These are phyloP conservation scores for Gnetum montanum DNA, from an alignment of 75 land plant species.

Conservation along the genomic window DNA sequence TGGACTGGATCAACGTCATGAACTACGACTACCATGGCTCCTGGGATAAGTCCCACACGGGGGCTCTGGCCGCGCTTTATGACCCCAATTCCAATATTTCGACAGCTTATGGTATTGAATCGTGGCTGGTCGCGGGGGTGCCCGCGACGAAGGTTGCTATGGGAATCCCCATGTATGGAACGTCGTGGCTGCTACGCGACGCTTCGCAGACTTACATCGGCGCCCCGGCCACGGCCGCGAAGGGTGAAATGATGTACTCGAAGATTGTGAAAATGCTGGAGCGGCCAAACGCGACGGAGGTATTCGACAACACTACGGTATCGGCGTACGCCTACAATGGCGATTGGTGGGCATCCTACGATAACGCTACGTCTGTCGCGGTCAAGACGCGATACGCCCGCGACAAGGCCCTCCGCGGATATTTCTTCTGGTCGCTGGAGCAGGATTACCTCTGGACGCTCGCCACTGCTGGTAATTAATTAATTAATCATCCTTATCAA, in stretches of 20 bases:
- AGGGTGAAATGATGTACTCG: conserved; percentile 10
- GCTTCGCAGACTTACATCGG: conserved; percentile 14
- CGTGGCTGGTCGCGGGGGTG: conserved; percentile 46
- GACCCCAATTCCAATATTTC: conserved; percentile 15
- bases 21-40: conserved; percentile 27
- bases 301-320: conserved; percentile 22
- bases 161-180: conserved; percentile 46
- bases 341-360: conserved; percentile 34
- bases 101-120: conserved; percentile 29
- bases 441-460: conserved; percentile 12
- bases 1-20: conserved; percentile 24
- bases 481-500: too few species aligned
- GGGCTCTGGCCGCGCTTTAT: conserved; percentile 33
- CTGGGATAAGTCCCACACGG: conserved; percentile 15
- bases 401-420: conserved; percentile 18
- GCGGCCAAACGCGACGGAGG: conserved; percentile 10
- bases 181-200: conserved; percentile 37
- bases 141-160: conserved; percentile 19
- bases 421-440: conserved; percentile 38
- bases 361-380: conserved; percentile 21
- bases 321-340: conserved; percentile 25
- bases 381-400: conserved; percentile 21
- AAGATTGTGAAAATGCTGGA: conserved; percentile 11
- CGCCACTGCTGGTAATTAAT: conserved; percentile 14
- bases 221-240: conserved; percentile 19